Percentiles rank a stretch among this genome's conserved stretches.
Conservation (phyloP, 768 basidiomycete genomes). For the Zangia roseola region DNA sequence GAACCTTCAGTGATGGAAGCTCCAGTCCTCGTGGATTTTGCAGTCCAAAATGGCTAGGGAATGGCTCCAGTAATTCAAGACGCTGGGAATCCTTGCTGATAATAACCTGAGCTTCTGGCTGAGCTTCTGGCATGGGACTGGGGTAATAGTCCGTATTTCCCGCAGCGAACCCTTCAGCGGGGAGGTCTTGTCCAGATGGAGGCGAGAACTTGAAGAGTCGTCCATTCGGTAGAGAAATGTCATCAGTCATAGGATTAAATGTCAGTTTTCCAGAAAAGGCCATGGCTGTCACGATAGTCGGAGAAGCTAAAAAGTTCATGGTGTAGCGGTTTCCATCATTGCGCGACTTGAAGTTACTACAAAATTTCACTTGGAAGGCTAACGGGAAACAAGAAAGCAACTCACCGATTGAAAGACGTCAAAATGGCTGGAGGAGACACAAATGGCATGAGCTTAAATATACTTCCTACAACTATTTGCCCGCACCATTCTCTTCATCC, state of each 20-base stretch:
- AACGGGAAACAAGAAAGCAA: conserved; percentile 15
- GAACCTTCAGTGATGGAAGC: conserved; percentile 75
- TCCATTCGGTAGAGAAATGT: conserved; percentile 65
- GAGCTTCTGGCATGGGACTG: conserved; percentile 65
- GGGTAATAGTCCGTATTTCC: conserved; percentile 81
- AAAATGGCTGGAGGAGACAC: conserved; percentile 65
- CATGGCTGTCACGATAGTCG: conserved; percentile 96
- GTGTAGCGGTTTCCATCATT: conserved; percentile 95
- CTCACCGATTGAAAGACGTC: conserved; percentile 92
- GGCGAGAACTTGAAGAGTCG: conserved; percentile 80
- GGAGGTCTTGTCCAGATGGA: conserved; percentile 83
- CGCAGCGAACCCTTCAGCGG: conserved; percentile 74
- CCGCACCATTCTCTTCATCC: conserved; percentile 85
- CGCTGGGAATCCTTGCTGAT: conserved; percentile 81
- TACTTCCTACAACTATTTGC: neutral
- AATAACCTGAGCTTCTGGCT: conserved; percentile 71
- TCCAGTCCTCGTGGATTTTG: conserved; percentile 59
- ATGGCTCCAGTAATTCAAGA: conserved; percentile 85
- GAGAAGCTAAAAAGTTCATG: conserved; percentile 98
- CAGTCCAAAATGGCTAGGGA: conserved; percentile 67
- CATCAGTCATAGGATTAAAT: conserved; percentile 91
- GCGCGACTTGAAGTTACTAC: conserved; percentile 83
- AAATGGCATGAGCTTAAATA: conserved; percentile 3
- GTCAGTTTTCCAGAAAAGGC: conserved; percentile 91
- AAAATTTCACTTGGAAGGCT: conserved; percentile 2